Percentiles rank a stretch among this genome's conserved stretches.
Evolutionary conservation across 768 basidiomycete species (phyloP).

Genomic region (Lactarius psammicola): DNA sequence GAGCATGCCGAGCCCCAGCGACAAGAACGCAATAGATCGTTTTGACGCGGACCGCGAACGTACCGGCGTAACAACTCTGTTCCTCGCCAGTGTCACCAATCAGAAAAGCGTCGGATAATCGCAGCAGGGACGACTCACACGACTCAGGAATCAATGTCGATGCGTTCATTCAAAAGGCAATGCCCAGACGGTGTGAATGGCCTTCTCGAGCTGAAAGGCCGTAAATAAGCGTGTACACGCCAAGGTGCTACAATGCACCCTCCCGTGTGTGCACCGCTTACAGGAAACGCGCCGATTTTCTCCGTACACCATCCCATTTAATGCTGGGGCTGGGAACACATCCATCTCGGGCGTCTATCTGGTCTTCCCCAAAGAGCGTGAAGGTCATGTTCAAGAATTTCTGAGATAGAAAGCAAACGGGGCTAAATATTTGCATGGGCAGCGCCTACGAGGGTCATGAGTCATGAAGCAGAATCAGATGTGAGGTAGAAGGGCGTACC

Average conservation of each 20-base stretch:
- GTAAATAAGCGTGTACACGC: constrained; percentile 8
- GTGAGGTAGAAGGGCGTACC: constrained; percentile 36
- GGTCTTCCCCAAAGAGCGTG: constrained; percentile 61
- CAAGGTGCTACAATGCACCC: constrained; percentile 45
- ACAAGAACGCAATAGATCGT: constrained; percentile 70
- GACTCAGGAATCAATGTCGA: constrained; percentile 70
- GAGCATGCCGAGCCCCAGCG: constrained; percentile 84
- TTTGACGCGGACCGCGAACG: constrained; percentile 46
- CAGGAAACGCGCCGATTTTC: constrained; percentile 74
- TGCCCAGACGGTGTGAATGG: constrained; percentile 81
- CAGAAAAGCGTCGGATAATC: constrained; percentile 8
- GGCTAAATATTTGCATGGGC: constrained; percentile 54
- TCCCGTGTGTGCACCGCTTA: constrained; percentile 85
- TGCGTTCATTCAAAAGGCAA: constrained; percentile 69
- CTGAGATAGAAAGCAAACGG: constrained; percentile 71
- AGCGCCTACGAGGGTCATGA: constrained; percentile 39
- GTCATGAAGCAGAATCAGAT: not conserved
- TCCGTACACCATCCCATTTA: constrained; percentile 69
- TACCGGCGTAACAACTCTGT: constrained; percentile 42
- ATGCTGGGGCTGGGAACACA: constrained; percentile 43
- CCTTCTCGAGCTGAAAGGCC: constrained; percentile 63
- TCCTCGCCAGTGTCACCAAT: constrained; percentile 59
- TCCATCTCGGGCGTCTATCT: constrained; percentile 41
- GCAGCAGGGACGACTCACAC: constrained; percentile 43
- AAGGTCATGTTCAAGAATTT: constrained; percentile 85